Conservation (phyloP, 2,329 filamentous ascomycete species). For the Helminthosporium solani region DNA sequence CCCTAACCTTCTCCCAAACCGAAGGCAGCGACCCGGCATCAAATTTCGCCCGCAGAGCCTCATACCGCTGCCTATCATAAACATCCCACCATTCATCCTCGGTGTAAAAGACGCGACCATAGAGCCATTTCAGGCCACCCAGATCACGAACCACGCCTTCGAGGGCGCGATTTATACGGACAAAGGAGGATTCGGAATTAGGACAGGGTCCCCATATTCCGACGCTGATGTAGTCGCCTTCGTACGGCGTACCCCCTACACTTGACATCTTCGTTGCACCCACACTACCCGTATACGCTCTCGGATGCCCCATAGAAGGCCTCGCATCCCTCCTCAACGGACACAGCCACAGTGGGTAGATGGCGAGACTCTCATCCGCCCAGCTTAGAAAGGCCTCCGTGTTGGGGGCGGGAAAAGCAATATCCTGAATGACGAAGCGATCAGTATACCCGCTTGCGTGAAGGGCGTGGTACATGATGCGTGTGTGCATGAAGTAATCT, state of each 20-base stretch:
- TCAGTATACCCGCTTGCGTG: constrained; percentile 59
- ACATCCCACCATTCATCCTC: constrained; percentile 68
- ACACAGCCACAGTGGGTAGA: constrained; percentile 62
- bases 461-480: constrained; percentile 63
- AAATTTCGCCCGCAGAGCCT: constrained; percentile 63
- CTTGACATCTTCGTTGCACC: too few species aligned
- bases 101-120: constrained; percentile 83
- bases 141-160: constrained; percentile 69
- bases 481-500: constrained; percentile 63
- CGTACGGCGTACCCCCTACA: too few species aligned
- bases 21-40: constrained; percentile 61
- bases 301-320: constrained; percentile 33
- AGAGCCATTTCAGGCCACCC: constrained; percentile 82
- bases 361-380: constrained; percentile 47
- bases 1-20: constrained; percentile 66
- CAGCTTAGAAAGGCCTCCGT: constrained; percentile 55
- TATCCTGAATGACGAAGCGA: constrained; percentile 62
- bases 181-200: constrained; percentile 57
- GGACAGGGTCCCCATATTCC: constrained; percentile 78
- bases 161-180: constrained; percentile 67
- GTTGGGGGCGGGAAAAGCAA: constrained; percentile 57
- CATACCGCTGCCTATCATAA: constrained; percentile 63
- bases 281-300: constrained; percentile 8
- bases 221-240: constrained; percentile 40
- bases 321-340: constrained; percentile 45